A percentile compares a stretch with the other conserved stretches of the same genome.
These are phyloP conservation scores for Colletotrichum graminicola DNA, from an alignment of 2,329 filamentous ascomycete genomes.

Conservation along the genomic window DNA sequence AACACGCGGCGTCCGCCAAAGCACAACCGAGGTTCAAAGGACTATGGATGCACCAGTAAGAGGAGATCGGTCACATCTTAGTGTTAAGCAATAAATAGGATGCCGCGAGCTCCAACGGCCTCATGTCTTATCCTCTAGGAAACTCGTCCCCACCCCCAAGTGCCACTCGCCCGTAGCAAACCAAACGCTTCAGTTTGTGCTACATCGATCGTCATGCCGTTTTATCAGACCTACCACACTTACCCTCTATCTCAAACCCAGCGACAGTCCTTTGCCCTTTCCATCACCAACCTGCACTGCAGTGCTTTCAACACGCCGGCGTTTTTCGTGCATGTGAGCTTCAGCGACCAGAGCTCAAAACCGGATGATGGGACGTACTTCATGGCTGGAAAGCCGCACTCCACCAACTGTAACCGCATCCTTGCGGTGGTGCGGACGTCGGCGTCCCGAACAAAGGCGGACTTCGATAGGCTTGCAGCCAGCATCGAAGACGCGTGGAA, in stretches of 20 bases:
- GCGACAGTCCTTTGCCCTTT: background rate
- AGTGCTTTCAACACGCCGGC: conserved; percentile 18
- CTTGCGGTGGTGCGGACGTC: conserved; percentile 19
- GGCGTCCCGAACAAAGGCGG: conserved; percentile 4
- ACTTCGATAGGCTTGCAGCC: conserved; percentile 26
- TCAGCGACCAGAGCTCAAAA: background rate
- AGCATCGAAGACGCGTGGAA: conserved; percentile 21
- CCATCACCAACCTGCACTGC: conserved; percentile 26
- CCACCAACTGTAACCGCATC: conserved; percentile 11
- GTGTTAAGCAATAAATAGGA: background rate
- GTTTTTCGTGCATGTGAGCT: conserved; percentile 26
- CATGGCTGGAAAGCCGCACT: conserved; percentile 22
- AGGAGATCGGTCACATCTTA: too few relatives aligned
- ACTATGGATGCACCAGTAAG: too few relatives aligned
- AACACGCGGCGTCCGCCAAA: too few relatives aligned
- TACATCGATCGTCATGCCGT: conserved; percentile 11
- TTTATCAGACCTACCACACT: conserved; percentile 19
- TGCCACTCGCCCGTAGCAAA: background rate
- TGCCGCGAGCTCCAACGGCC: background rate
- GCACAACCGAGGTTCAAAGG: too few relatives aligned
- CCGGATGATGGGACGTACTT: conserved; percentile 12
- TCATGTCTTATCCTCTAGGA: background rate
- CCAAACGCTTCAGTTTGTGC: background rate
- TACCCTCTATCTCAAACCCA: background rate
- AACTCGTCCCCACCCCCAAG: background rate